Base-by-base conservation (phyloP, 2,329 filamentous ascomycete species). In the Colletotrichum coccodes region DNA sequence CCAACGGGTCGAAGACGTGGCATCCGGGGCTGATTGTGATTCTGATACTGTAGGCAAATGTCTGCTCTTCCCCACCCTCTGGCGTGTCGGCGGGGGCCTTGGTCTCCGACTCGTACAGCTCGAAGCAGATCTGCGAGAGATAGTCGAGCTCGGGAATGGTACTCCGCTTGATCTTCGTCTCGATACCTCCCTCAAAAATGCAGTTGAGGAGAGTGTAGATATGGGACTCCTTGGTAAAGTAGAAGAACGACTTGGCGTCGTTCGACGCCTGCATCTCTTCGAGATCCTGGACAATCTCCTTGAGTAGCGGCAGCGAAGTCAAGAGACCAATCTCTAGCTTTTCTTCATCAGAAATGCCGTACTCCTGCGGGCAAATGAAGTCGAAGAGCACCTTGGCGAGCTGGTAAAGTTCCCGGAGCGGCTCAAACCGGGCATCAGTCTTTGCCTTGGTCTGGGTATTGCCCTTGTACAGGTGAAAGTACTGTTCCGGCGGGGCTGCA, bases 201-300 rank as follows among this genome's bases (percentile, higher is more conserved):
- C 95, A 98, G 80, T 99, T 99, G 67, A 99, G 89, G 6, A 99
- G 87, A 6, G 96, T 99, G 83, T 99, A 99, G 71, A 99, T 98
- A 79, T 99, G 96, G 0, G 94, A 97, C 81, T 99, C 96, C 80
- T 99, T 99, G 71, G 96, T 99, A 80, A 99, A 99, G 83, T 99
- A 99, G 81, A 98, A 94, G 84, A 98, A 98, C 2, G 92, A 95
- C 78, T 98, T 98, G 50, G 95, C 94, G 73, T 97, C 93, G 60
- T 95, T 92, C 0, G 94, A 97, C 4, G 96, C 95, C 81, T 99
- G 96, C 80, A 98, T 94, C 80, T 98, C 95, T 82, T 99, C 97
- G 2, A 99, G 87, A 75, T 99, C 95, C 76, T 95, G 92, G 7
- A 99, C 96, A 74, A 99, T 98, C 81, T 99, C 96, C 79, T 97